These are phyloP conservation scores for Grosmannia huntii DNA, from an alignment of 2,329 filamentous ascomycete genomes.

Conservation along the genomic window DNA sequence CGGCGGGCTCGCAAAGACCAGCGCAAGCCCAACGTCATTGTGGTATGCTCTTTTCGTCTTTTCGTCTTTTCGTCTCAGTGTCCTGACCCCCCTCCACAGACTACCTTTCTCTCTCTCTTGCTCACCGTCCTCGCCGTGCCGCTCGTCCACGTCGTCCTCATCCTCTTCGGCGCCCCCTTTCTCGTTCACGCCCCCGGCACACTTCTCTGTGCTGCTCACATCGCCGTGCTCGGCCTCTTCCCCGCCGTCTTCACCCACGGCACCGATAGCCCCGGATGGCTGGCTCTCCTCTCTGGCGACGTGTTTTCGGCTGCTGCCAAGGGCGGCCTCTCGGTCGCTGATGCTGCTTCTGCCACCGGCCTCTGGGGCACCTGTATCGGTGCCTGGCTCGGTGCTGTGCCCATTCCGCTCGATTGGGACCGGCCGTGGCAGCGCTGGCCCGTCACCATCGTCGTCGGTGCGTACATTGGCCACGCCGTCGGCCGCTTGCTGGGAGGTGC, in stretches of 20 bases:
- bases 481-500: constrained; percentile 52
- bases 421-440: constrained; percentile 99
- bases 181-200: constrained; percentile 72
- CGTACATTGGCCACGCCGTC: constrained; percentile 64
- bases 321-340: constrained; percentile 18
- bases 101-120: constrained; percentile 31
- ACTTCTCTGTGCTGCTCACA: constrained; percentile 65
- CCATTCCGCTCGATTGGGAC: constrained; percentile 96
- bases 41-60: constrained; percentile 25
- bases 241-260: constrained; percentile 81
- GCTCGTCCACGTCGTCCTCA: constrained; percentile 45
- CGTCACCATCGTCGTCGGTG: constrained; percentile 74
- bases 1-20: constrained; percentile 28
- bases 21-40: constrained; percentile 29
- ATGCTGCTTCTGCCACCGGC: constrained; percentile 67
- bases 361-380: constrained; percentile 67
- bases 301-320: not conserved
- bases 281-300: constrained; percentile 46
- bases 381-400: constrained; percentile 86
- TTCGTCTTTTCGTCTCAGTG: not conserved
- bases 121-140: constrained; percentile 63
- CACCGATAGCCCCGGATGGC: constrained; percentile 58
- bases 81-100: constrained; percentile 18
- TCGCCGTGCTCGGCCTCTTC: constrained; percentile 65
- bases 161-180: constrained; percentile 86